Percentiles rank a stretch among this genome's conserved stretches.
Conservation (phyloP, 2,329 filamentous ascomycete genomes). For the Phialemoniopsis sp. region DNA sequence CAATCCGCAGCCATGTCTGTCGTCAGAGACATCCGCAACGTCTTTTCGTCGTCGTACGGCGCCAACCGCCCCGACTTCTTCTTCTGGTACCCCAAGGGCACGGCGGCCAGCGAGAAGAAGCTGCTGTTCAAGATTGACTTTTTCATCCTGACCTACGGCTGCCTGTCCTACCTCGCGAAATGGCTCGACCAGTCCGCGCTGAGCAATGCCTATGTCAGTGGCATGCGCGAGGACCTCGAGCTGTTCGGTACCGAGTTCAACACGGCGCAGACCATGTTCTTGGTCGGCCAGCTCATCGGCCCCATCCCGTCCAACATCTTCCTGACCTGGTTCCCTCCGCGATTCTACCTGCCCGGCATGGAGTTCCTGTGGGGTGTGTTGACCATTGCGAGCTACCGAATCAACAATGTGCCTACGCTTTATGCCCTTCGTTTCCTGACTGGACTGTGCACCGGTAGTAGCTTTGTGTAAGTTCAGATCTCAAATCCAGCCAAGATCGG, state of each 20-base stretch:
- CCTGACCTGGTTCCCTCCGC: constrained; percentile 34
- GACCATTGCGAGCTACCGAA: constrained; percentile 7
- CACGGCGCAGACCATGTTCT: constrained; percentile 10
- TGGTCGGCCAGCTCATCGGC: constrained; percentile 11
- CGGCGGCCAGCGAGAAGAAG: constrained; percentile 15
- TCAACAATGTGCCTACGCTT: background rate
- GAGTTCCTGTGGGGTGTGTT: constrained; percentile 18
- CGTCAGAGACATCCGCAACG: constrained; percentile 11
- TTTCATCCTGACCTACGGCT: constrained; percentile 21
- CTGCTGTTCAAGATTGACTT: constrained; percentile 23
- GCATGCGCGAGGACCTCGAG: constrained; percentile 12
- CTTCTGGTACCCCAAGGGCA: constrained; percentile 19
- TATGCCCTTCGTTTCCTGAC: constrained; percentile 35
- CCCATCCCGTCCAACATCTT: constrained; percentile 14
- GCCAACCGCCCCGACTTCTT: constrained; percentile 15
- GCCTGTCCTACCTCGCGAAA: constrained; percentile 19
- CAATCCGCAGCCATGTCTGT: constrained; percentile 5
- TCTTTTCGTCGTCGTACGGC: constrained; percentile 22
- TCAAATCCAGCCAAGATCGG: too few relatives aligned
- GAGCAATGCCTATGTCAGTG: constrained; percentile 18
- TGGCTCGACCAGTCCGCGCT: constrained; percentile 19
- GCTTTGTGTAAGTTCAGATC: constrained; percentile 27
- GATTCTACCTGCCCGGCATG: constrained; percentile 40
- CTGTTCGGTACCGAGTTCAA: constrained; percentile 13
- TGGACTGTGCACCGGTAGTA: constrained; percentile 41